Evolutionary conservation across 2,329 filamentous ascomycete species (phyloP), one percentile per base, ranked within the genome.

Genomic region (Tolypocladium album): DNA sequence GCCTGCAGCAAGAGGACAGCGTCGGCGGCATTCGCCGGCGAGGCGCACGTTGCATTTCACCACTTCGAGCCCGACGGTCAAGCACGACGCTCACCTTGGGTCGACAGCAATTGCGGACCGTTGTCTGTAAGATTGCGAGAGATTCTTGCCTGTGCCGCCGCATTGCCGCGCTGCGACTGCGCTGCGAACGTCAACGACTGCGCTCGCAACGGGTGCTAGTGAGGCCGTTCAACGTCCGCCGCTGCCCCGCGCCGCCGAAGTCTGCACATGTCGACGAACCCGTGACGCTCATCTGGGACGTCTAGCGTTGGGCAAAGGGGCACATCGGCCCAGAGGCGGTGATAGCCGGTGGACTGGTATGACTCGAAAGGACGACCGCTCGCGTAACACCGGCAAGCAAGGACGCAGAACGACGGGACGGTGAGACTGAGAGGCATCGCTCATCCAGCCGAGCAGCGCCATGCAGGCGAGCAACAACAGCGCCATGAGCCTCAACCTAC

Each of bases 401-500:
- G 50, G 12, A 55, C 50, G 50, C 31, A 15, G 31, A 22, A 36
- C 13, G 31, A 22, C 50, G 8, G 12, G 38, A 20, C 36, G 39
- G 38, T 56, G 22, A 31, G 27, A 31, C 27, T 31, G 27, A 56
- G 36, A 13, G 36, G 31, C 31, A 38, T 55, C 20, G 3, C 31
- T 36, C 50, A 22, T 38, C 50, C 31, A n/a, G 50, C 22, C 20
- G 27, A 36, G 27, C 13, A 7, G 50, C 52, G 24, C 42, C 47
- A 58, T 58, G 56, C 47, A 55, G 56, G 27, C 47, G 34, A 57
- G 55, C 56, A 60, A 58, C 52, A 60, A 47, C 61, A 61, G 60
- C 65, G 72, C 64, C 65, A 81, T 81, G 78, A 82, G 74, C 68
- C 70, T 82, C 71, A 79, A 77, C 62, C 72, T 83, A 42, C 81